Evolutionary conservation across 306 rosid species (phyloP).

Genomic region (Vigna unguiculata): DNA sequence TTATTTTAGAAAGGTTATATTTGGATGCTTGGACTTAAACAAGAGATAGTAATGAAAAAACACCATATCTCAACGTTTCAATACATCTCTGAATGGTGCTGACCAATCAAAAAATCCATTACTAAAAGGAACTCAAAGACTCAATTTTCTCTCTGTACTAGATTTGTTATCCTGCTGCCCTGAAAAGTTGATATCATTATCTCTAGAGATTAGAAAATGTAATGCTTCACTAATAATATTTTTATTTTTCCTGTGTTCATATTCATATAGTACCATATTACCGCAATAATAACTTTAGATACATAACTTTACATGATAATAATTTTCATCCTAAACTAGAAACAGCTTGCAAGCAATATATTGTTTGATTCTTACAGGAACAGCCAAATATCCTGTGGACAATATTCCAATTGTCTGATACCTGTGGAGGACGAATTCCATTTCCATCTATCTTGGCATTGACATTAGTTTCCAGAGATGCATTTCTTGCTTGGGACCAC

Average conservation of each 20-base stretch:
- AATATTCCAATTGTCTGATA: slow-evolving; percentile 35
- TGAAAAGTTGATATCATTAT: slow-evolving; percentile 6
- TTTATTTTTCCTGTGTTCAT: no score
- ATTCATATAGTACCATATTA: background rate
- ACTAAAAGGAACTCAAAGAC: slow-evolving; percentile 13
- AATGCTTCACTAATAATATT: background rate
- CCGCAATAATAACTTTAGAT: background rate
- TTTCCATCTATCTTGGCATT: slow-evolving; percentile 53
- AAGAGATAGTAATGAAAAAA: background rate
- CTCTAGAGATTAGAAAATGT: background rate
- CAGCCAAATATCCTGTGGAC: background rate
- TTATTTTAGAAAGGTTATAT: background rate
- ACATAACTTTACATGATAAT: background rate
- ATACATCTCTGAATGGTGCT: background rate
- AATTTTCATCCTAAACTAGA: slow-evolving; percentile 6
- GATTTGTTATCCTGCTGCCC: slow-evolving; percentile 7
- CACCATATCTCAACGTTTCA: slow-evolving; percentile 27
- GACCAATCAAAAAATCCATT: slow-evolving; percentile 7
- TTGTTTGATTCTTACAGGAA: background rate
- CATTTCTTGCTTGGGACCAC: slow-evolving; percentile 50
- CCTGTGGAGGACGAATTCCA: slow-evolving; percentile 60
- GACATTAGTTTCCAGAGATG: slow-evolving; percentile 47
- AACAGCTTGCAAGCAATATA: background rate
- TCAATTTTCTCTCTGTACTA: slow-evolving; percentile 7
- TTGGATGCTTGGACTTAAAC: slow-evolving; percentile 11